phyloP scores from a whole-genome alignment of 1,139 yeast genomes.

The Saccharomyces hybrid region DNA sequence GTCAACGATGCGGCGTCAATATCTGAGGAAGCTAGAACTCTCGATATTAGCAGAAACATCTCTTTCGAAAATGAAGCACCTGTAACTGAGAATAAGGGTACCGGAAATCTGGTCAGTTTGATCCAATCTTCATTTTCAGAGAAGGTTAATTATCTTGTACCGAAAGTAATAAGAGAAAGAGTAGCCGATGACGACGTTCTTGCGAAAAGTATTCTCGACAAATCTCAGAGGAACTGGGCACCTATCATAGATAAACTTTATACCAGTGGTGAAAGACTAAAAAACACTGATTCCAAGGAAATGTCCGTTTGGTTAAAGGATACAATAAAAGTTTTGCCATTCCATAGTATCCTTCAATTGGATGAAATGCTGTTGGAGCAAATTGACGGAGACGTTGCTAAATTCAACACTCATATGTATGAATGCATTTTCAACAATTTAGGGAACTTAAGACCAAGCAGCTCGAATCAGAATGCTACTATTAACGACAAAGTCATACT shows the following conservation, averaged over 20 bases:
- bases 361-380: slow-evolving; percentile 31
- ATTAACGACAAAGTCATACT: slow-evolving; percentile 30
- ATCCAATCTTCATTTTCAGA: not conserved
- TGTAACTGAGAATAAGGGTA: not conserved
- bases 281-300: slow-evolving; percentile 34
- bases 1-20: not conserved
- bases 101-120: not conserved
- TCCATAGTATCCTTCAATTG: slow-evolving; percentile 34
- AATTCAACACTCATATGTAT: slow-evolving; percentile 34
- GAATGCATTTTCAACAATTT: slow-evolving; percentile 41
- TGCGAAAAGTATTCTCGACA: slow-evolving; percentile 38
- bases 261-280: slow-evolving; percentile 37
- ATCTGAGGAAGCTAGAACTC: not conserved
- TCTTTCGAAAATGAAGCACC: not conserved
- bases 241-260: slow-evolving; percentile 42
- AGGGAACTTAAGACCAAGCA: slow-evolving; percentile 19
- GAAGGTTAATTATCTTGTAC: slow-evolving; percentile 2
- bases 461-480: slow-evolving; percentile 25
- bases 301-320: slow-evolving; percentile 37
- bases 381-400: slow-evolving; percentile 31
- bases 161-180: slow-evolving; percentile 33
- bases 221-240: slow-evolving; percentile 48
- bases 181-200: slow-evolving; percentile 41
- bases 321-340: slow-evolving; percentile 38
- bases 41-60: not conserved